Evolutionary conservation across 129 eudicot genomes (phyloP).

Genomic region (Arctium lappa): DNA sequence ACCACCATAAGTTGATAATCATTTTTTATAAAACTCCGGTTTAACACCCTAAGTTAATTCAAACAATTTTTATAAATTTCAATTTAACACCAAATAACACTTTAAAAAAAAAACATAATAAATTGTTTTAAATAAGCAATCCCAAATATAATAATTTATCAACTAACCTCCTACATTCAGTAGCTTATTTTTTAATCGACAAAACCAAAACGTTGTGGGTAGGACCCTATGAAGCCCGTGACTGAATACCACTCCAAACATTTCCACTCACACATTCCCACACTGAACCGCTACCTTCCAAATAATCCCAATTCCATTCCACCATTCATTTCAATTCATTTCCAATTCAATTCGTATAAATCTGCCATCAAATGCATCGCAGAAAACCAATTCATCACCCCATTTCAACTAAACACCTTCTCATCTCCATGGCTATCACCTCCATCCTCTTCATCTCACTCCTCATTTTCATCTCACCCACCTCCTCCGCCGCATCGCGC

Average conservation of each 20-base stretch:
- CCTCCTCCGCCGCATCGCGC: constrained; percentile 31
- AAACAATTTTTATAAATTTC: no score
- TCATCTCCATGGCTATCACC: constrained; percentile 45
- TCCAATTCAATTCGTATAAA: constrained; percentile 6
- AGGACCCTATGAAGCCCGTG: constrained; percentile 8
- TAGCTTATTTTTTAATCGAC: no score
- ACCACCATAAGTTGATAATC: no score
- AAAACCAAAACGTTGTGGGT: not conserved
- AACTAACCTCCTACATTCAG: no score
- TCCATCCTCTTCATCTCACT: constrained; percentile 44
- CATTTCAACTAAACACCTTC: constrained; percentile 1
- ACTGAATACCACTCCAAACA: not conserved
- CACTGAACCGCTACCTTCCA: constrained; percentile 11
- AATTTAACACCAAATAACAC: no score
- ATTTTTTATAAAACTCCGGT: no score
- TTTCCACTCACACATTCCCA: constrained; percentile 4
- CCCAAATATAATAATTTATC: no score
- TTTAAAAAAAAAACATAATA: no score
- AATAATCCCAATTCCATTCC: not conserved
- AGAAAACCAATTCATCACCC: constrained; percentile 32
- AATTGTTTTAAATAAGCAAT: no score
- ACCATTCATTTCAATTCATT: no score
- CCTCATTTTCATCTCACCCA: constrained; percentile 39
- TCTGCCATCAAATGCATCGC: constrained; percentile 15
- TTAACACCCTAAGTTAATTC: no score